These are phyloP conservation scores for Przewalskia tangutica DNA, from an alignment of 257 asterid species.

Conservation along the genomic window DNA sequence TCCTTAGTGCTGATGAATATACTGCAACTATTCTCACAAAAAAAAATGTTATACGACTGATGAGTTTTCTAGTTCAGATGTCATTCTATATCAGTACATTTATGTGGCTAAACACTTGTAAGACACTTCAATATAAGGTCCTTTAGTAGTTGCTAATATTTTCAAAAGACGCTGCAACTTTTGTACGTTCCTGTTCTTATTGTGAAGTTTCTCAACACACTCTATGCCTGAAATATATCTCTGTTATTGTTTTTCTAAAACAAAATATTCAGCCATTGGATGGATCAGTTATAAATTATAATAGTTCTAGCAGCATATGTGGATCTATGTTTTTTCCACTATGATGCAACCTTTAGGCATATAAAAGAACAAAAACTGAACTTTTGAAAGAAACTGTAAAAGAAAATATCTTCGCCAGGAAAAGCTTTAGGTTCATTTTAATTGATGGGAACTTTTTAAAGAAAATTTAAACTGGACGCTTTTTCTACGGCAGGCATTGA, in stretches of 20 bases:
- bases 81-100: background rate
- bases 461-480: background rate
- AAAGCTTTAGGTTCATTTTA: background rate
- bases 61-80: background rate
- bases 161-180: background rate
- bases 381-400: background rate
- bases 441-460: background rate
- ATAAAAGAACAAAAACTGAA: background rate
- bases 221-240: background rate
- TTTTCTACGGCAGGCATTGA: conserved; percentile 41
- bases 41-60: background rate
- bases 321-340: background rate
- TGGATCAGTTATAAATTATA: background rate
- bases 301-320: background rate
- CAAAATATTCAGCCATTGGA: background rate
- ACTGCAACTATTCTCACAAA: too few relatives aligned
- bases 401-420: background rate
- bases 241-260: background rate
- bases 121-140: background rate
- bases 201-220: background rate
- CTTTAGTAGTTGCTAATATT: background rate
- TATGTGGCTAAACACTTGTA: background rate
- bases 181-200: background rate
- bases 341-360: background rate
- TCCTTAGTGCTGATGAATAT: too few relatives aligned